Evolutionary conservation across 2,329 filamentous ascomycete species (phyloP), one percentile per base, ranked within the genome.

Genomic region (Camillea tinctor): DNA sequence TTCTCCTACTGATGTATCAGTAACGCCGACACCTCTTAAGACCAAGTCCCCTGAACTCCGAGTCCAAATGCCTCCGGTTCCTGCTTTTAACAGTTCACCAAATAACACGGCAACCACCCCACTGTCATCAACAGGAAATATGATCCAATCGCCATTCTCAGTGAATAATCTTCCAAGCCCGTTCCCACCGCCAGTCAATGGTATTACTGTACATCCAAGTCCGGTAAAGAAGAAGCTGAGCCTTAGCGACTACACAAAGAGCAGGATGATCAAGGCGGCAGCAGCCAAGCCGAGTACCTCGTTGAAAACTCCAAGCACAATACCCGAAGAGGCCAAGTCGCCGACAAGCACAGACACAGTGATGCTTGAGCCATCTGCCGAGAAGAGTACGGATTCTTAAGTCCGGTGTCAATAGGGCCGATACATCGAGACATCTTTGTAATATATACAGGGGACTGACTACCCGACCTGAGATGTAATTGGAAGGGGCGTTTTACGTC

Each of bases 191-290:
- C 66, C 74, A 0, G 68, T 78, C 36, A 84, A 82, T 58, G 79
- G 81, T 15, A 66, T 76, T 8, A 72, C 71, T 5, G 78, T 78
- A 9, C 78, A 80, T 21, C 84, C 84, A 2, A 88, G 84, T 63
- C 86, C 87, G 2, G 76, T 86, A 30, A 88, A 88, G 74, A 89
- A 89, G 78, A 89, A 88, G 72, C 75, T 89, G 44, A 88, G 84
- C 63, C 72, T 89, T 1, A 88, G 85, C 67, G 87, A 89, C 68
- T 89, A 89, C 68, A 84, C 80, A 8, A 86, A 84, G 71, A 84
- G 82, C 64, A 78, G 83, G 55, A 79, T 81, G 75, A 83, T 81
- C 68, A 87, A 85, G 69, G 80, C 80, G 2, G 79, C 80, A 2
- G 79, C 70, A 67, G 78, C 74, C 24, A 79, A 78, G 61, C 77